Conservation (phyloP, 345 rosid species). For the Geranium brycei region DNA sequence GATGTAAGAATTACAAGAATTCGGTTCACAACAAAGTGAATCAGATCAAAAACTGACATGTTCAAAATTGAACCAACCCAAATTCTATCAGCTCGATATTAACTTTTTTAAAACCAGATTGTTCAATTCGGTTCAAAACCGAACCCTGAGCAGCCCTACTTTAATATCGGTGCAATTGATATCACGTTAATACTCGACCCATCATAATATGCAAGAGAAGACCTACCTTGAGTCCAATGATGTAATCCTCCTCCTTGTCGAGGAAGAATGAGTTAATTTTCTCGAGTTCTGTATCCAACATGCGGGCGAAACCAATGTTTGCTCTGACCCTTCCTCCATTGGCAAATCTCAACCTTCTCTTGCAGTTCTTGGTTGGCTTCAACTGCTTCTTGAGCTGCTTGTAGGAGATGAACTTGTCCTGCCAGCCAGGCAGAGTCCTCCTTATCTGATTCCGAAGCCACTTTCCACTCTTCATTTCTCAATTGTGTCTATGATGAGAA, state of each 20-base stretch:
- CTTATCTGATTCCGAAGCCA: conserved; percentile 23
- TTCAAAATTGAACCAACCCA: no score
- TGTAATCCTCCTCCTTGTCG: conserved; percentile 25
- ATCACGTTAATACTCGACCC: conserved; percentile 26
- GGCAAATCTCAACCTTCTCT: conserved; percentile 11
- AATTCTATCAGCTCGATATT: no score
- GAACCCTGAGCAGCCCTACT: conserved; percentile 9
- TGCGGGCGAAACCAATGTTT: conserved; percentile 14
- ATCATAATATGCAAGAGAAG: no score
- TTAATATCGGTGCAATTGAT: no score
- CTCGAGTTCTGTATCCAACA: conserved; percentile 21
- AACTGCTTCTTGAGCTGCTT: conserved; percentile 31
- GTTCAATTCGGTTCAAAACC: no score
- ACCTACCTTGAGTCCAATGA: no score
- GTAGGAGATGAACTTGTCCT: conserved; percentile 22
- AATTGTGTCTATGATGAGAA: no score
- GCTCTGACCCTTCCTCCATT: conserved; percentile 5
- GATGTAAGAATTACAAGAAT: no score
- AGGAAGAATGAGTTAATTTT: conserved; percentile 26
- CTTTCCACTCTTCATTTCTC: conserved; percentile 28
- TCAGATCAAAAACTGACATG: no score
- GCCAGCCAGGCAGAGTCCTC: conserved; percentile 25
- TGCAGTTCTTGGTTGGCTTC: conserved; percentile 13
- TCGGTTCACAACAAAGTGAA: no score
- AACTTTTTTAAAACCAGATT: no score